Base-by-base conservation (phyloP, 352 stramenopile genomes). In the Phytopythium mirpurense region DNA sequence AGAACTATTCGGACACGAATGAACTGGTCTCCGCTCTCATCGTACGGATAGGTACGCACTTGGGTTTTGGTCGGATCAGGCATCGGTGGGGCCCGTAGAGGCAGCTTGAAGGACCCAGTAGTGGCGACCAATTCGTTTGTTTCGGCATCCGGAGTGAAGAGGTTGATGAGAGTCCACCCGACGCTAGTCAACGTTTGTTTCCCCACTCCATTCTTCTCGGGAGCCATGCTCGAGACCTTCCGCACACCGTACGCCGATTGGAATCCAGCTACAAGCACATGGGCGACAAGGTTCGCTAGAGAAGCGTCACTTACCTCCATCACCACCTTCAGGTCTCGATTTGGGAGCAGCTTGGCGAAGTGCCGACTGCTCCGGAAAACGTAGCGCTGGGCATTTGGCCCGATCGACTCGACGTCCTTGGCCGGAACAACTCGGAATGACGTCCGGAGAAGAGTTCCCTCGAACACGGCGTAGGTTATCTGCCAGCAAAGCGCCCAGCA, bases 391-490 rank as follows among this genome's bases (percentile, higher is more conserved):
- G 59, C 36, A 10, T 56, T 59, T 31, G 62, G 62, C 10, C 58
- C 59, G 19, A 63, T 48, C 6, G 37, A 12, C 31, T 80, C 72
- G 6, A 51, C 60, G 15, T 68, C 61, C 51, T 76, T 74, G 2
- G 58, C 44, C 11, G 45, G 42, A 0, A 78, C 47, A 19, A 70
- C 55, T 27, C 77, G 81, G 54, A 83, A 81, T 27, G 72, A 62
- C 7, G 62, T 76, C 27, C 60, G 72, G 7, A 68, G 49, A 11
- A 62, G 11, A 26, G 65, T 69, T 2, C 61, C 67, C 8, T 80
- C 70, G 54, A 71, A 86, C 2, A 83, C 31, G 26, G 70, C 70
- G 38, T 72, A 86, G 11, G 72, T 86, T 19, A 78, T 56, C 68
- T 86, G 56, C 24, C 15, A n/a, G 37, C 9, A 23, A 40, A 15